Evolutionary conservation across 2,329 filamentous ascomycete genomes (phyloP).

Genomic region (Sclerotinia subarctica): DNA sequence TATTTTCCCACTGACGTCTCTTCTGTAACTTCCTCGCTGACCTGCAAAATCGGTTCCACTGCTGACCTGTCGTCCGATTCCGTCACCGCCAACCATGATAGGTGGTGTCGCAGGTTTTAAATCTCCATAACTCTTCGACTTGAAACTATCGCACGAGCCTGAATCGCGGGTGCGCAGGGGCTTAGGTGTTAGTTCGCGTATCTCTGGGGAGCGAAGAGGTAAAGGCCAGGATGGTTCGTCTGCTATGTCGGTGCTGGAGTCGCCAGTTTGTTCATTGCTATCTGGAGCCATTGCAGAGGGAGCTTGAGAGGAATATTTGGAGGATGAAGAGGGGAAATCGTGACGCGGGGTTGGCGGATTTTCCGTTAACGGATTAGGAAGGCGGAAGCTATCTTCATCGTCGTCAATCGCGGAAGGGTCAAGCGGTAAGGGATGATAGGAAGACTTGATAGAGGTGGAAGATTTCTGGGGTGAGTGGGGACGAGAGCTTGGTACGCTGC

Average conservation of each 20-base stretch:
- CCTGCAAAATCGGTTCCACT: slow-evolving; percentile 54
- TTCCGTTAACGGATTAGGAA: slow-evolving; percentile 53
- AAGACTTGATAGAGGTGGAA: slow-evolving; percentile 17
- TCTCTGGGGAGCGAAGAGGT: slow-evolving; percentile 15
- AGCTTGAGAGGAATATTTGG: slow-evolving; percentile 41
- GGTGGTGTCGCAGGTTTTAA: slow-evolving; percentile 53
- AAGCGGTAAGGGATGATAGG: slow-evolving; percentile 31
- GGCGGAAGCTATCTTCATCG: slow-evolving; percentile 41
- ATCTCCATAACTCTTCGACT: slow-evolving; percentile 57
- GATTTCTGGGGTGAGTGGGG: slow-evolving; percentile 32
- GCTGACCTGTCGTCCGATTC: slow-evolving; percentile 48
- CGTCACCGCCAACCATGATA: slow-evolving; percentile 46
- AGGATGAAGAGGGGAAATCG: slow-evolving; percentile 31
- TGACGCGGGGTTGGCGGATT: slow-evolving; percentile 45
- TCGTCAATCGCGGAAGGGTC: slow-evolving; percentile 33
- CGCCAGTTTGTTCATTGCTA: slow-evolving; percentile 42
- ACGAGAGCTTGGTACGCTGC: slow-evolving; percentile 29
- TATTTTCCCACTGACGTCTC: slow-evolving; percentile 70
- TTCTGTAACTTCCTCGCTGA: slow-evolving; percentile 33
- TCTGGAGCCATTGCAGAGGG: slow-evolving; percentile 18
- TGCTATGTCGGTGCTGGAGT: slow-evolving; percentile 47
- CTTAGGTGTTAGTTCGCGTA: slow-evolving; percentile 22
- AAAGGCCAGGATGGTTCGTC: slow-evolving; percentile 36
- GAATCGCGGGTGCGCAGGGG: slow-evolving; percentile 26
- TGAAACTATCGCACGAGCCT: slow-evolving; percentile 41